phyloP scores from a whole-genome alignment of 2,329 filamentous ascomycete species.

The Acarospora socialis region DNA sequence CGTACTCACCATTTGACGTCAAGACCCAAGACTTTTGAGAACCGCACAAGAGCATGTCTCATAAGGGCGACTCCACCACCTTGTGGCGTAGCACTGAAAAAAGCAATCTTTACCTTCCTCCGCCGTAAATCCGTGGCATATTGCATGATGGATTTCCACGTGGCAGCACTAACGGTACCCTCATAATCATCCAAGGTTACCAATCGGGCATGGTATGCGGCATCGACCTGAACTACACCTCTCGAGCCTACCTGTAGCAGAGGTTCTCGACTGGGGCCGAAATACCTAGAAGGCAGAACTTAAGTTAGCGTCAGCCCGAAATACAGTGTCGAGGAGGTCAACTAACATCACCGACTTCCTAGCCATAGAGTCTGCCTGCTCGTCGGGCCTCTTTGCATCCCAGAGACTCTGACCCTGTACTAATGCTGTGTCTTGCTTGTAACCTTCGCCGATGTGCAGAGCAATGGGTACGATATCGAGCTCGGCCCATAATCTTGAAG shows the following conservation, averaged over 20 bases:
- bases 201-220: constrained; percentile 48
- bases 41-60: constrained; percentile 63
- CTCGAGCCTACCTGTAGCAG: constrained; percentile 51
- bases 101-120: constrained; percentile 54
- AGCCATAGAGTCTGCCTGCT: constrained; percentile 69
- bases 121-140: constrained; percentile 49
- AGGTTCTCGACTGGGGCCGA: constrained; percentile 58
- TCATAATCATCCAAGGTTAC: constrained; percentile 44
- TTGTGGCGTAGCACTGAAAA: constrained; percentile 68
- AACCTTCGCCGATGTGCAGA: constrained; percentile 28
- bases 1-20: constrained; percentile 57
- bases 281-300: constrained; percentile 38
- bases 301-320: constrained; percentile 8
- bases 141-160: constrained; percentile 51
- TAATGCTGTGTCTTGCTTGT: constrained; percentile 15
- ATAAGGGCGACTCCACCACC: constrained; percentile 73
- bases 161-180: constrained; percentile 44
- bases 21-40: constrained; percentile 51
- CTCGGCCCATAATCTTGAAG: constrained; percentile 59
- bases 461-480: constrained; percentile 63
- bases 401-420: constrained; percentile 26
- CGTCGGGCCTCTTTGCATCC: constrained; percentile 51
- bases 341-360: constrained; percentile 61
- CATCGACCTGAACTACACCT: constrained; percentile 57
- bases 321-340: constrained; percentile 4